Conservation (phyloP, 805 yeast genomes). For the Yarrowia phangngaensis region DNA sequence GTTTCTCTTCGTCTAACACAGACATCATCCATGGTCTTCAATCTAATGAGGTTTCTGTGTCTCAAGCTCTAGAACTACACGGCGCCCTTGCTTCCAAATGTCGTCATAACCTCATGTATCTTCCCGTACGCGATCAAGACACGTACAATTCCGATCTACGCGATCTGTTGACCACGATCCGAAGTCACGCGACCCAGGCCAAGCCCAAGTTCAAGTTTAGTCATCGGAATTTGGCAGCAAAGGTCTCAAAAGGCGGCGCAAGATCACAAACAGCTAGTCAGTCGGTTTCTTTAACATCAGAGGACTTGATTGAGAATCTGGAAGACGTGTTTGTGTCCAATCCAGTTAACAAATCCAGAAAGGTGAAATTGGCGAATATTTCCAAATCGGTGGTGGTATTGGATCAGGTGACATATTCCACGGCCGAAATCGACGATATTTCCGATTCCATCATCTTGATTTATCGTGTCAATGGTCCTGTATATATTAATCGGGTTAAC, state of each 20-base stretch:
- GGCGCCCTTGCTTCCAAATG: not conserved
- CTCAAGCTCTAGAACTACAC: conserved; percentile 3
- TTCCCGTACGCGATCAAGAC: conserved; percentile 21
- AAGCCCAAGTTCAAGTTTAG: conserved; percentile 16
- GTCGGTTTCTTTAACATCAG: too few species aligned
- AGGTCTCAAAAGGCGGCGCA: not conserved
- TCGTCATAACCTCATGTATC: conserved; percentile 10
- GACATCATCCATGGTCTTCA: conserved; percentile 1
- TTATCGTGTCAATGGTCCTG: conserved; percentile 8
- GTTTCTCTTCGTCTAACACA: not conserved
- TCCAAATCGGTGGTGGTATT: not conserved
- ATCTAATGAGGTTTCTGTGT: not conserved
- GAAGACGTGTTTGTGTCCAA: too few species aligned
- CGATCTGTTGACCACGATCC: not conserved
- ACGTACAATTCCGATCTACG: conserved; percentile 18
- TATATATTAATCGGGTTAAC: conserved; percentile 5
- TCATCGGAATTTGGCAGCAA: conserved; percentile 4
- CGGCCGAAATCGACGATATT: conserved; percentile 12
- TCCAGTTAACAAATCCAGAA: too few species aligned
- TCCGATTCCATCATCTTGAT: conserved; percentile 1
- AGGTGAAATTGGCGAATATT: conserved; percentile 1
- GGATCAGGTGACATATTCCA: conserved; percentile 11
- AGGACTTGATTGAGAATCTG: too few species aligned
- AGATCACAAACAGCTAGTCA: not conserved
- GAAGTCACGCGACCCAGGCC: not conserved